Evolutionary conservation across 2,329 filamentous ascomycete species (phyloP), one percentile per base, ranked within the genome.

Genomic region (Neurospora sp.): DNA sequence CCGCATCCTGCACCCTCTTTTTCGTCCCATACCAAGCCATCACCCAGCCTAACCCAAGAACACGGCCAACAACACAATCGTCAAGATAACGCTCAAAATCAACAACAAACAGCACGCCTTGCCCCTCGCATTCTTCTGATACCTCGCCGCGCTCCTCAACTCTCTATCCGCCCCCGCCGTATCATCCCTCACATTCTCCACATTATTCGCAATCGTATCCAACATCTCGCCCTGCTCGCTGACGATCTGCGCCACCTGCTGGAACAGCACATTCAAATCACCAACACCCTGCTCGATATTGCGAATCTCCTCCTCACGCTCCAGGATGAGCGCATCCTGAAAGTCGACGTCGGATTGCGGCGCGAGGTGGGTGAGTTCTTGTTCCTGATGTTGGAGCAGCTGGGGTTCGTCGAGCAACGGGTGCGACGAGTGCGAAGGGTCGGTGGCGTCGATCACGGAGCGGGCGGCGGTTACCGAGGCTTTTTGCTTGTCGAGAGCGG

Each of bases 181-280:
- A 77, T 97, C 91, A 71, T 91, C 88, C 72, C 91, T 87, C 66
- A 94, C 92, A 72, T 89, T 90, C 79, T 96, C 89, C 6, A 98
- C 92, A 75, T 97, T 97, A 75, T 92, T 90, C 72, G 89, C 89
- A 76, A 99, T 97, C 19, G 92, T 92, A 77, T 95, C 91, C 38
- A 99, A 84, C 80, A 92, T 88, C 75, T 93, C 92, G 67, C 96
- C 96, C 82, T 99, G 96, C 81, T 98, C 95, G 72, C 89, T 89
- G 67, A 99, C 94, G 80, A 99, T 97, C 80, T 97, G 93, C 66
- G 95, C 96, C n/a, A 99, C 93, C 82, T 99, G 95, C 73, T 94
- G 87, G 85, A 99, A 99, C 62, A 99, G 86, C 77, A 98, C 96
- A 77, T 99, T 99, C 72, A 99, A 83, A 77, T 99, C 96, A 69